Evolutionary conservation across 169 alveolate species (phyloP).

Genomic region (Plasmodium malariae): DNA sequence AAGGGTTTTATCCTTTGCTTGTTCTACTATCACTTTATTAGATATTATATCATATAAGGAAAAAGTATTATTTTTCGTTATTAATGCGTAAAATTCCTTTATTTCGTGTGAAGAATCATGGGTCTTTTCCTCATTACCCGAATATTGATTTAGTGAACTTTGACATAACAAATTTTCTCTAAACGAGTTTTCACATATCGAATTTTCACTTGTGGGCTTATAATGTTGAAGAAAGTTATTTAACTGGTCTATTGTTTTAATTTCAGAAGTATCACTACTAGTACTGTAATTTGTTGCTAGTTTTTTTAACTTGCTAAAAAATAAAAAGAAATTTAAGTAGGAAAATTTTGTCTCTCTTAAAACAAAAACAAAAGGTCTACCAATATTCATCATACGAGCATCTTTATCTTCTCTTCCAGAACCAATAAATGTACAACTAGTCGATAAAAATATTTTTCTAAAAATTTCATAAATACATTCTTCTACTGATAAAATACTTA

Average conservation of each 20-base stretch:
- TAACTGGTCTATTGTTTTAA: constrained; percentile 39
- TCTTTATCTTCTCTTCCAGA: constrained; percentile 94
- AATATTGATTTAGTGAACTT: neutral
- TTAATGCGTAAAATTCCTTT: constrained; percentile 43
- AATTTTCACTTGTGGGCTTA: neutral
- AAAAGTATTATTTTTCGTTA: constrained; percentile 18
- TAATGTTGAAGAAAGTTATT: constrained; percentile 1
- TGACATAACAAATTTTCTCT: neutral
- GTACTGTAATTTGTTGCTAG: neutral
- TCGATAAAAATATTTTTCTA: constrained; percentile 20
- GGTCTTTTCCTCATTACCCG: neutral
- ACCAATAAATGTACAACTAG: constrained; percentile 69
- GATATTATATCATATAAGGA: constrained; percentile 20
- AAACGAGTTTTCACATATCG: neutral
- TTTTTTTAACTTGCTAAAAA: constrained; percentile 52
- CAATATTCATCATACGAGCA: constrained; percentile 91
- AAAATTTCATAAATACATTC: constrained; percentile 70
- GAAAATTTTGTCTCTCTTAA: constrained; percentile 74
- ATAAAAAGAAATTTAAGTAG: constrained; percentile 52
- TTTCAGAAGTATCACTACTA: constrained; percentile 4
- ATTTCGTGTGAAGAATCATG: neutral
- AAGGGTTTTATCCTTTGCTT: neutral
- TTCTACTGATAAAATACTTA: constrained; percentile 43
- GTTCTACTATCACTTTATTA: constrained; percentile 20
- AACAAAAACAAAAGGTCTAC: constrained; percentile 72